Conservation (phyloP, 352 stramenopile species). For the Globisporangium nagaii region DNA sequence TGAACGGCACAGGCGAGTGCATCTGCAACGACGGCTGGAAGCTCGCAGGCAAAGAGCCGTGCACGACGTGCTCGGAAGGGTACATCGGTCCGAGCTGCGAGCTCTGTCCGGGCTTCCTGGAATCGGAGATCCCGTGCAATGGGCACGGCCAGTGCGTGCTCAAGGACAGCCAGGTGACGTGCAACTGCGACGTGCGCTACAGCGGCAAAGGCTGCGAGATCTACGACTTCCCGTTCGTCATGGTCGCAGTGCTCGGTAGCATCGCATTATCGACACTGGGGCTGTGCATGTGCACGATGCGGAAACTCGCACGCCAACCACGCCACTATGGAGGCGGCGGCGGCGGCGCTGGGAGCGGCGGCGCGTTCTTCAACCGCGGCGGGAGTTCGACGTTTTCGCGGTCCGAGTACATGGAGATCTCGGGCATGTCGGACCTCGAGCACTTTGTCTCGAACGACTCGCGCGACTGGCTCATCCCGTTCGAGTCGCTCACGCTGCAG, state of each 20-base stretch:
- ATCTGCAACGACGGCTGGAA: conserved; percentile 72
- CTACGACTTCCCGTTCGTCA: conserved; percentile 83
- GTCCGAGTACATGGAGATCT: conserved; percentile 84
- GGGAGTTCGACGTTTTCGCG: conserved; percentile 57
- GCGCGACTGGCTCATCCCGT: conserved; percentile 87
- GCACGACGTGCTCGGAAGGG: conserved; percentile 65
- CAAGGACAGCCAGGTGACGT: conserved; percentile 42
- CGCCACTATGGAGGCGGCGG: conserved; percentile 16
- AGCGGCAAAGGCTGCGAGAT: conserved; percentile 67
- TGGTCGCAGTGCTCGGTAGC: conserved; percentile 71
- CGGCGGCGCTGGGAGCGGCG: not conserved
- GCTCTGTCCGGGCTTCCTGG: conserved; percentile 66
- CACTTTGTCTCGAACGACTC: conserved; percentile 86
- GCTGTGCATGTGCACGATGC: conserved; percentile 87
- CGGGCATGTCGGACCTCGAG: conserved; percentile 80
- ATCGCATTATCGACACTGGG: conserved; percentile 78
- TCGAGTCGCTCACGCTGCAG: conserved; percentile 84
- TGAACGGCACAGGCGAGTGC: conserved; percentile 75
- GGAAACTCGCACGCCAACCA: conserved; percentile 62
- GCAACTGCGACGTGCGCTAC: conserved; percentile 71
- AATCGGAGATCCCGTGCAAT: conserved; percentile 66
- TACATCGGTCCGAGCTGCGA: conserved; percentile 71
- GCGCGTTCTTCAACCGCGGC: conserved; percentile 26
- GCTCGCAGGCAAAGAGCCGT: conserved; percentile 54
- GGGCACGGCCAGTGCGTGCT: conserved; percentile 69